A percentile compares a stretch with the other conserved stretches of the same genome.
Conservation (phyloP, 176 grass and related monocot genomes). For the Triticum monococcum region DNA sequence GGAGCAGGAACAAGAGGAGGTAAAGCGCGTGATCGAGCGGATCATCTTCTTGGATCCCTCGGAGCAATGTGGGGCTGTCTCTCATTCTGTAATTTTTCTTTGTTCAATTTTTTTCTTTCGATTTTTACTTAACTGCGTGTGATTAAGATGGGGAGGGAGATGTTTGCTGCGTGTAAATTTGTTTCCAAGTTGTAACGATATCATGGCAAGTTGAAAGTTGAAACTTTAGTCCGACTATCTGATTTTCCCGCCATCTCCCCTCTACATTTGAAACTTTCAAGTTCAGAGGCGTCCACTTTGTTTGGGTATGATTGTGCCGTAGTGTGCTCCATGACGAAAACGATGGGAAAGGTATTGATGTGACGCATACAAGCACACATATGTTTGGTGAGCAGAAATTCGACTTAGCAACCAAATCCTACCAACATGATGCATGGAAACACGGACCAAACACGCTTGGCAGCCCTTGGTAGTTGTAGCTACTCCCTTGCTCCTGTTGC, state of each 20-base stretch:
- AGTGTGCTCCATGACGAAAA: neutral
- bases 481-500: neutral
- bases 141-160: neutral
- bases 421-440: neutral
- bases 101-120: neutral
- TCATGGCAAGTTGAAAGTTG: conserved; percentile 18
- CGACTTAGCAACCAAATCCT: neutral
- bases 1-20: conserved; percentile 90
- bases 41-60: neutral
- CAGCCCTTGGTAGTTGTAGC: neutral
- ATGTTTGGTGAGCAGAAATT: conserved; percentile 1
- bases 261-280: neutral
- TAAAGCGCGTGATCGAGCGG: conserved; percentile 20
- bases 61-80: neutral
- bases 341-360: neutral
- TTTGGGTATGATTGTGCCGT: no score
- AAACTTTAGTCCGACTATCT: conserved; percentile 3
- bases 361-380: neutral
- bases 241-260: neutral
- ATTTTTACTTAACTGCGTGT: conserved; percentile 9
- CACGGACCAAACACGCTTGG: neutral
- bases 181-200: conserved; percentile 25
- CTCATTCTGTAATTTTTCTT: neutral
- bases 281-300: no score
- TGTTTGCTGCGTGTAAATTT: conserved; percentile 28